Evolutionary conservation across 345 rosid genomes (phyloP), one percentile per base, ranked within the genome.

Genomic region (Eutrema heterophyllum): DNA sequence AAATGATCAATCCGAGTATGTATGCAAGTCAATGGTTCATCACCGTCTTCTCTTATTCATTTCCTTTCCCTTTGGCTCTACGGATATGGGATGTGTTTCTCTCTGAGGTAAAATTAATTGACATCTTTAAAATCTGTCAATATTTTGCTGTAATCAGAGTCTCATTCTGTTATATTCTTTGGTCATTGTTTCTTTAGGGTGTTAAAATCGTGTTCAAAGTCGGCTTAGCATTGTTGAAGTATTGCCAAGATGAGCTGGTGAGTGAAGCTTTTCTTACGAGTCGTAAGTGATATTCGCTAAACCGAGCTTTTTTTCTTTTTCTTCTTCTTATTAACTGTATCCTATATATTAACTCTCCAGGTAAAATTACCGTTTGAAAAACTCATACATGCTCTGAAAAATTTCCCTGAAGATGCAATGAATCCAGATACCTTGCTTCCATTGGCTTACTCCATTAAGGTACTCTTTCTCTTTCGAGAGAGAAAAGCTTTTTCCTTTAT

Each of bases 31-130:
- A 95, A 73, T 92, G 97, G 97, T 95, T 95, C 85, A 91, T 95
- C 64, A 92, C 97, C 26, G 97, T 95, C 50, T 95, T 95, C 81
- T 83, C 97, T 2, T 91, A 89, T 78, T 95, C 97, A 12, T 95
- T 95, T 77, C 99, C 99, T 5, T 95, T 95, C 72, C 95, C 85
- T 79, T 79, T 92, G 87, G 96, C 97, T 68, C 93, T 95, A 62
- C 90, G 99, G 78, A 89, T 92, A 70, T 95, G 99, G 99, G 99
- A 95, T 82, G 97, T 95, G 40, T 94, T 94, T 78, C 92, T 94
- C 53, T 77, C 76, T 16, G 98, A 94, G 97, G 98, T 94, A 69
- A 71, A 89, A 74, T 10, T 55, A 30, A 38, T 53, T 26, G 8
- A 35, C 26, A 13, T 24, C 10, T 3, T 10, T 26, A 2, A 53